Conservation (phyloP, 352 stramenopile genomes). For the Phytopythium ostracodes region DNA sequence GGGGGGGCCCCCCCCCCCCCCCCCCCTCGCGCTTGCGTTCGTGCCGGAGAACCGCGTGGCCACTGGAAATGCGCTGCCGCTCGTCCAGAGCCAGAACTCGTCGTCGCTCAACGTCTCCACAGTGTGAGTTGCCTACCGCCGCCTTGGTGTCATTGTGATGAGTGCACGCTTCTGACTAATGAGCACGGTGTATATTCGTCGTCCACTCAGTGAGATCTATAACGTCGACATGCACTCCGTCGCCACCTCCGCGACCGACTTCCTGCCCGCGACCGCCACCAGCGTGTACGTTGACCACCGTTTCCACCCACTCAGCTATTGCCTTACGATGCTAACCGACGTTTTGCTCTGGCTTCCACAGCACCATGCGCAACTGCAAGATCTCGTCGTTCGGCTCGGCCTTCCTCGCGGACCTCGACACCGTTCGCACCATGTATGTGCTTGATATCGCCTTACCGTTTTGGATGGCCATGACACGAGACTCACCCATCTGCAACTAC, state of each 20-base stretch:
- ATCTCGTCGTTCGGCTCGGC: conserved; percentile 23
- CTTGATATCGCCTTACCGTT: no score
- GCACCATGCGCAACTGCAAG: conserved; percentile 43
- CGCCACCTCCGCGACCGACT: conserved; percentile 16
- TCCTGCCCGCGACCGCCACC: conserved; percentile 29
- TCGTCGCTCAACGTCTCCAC: conserved; percentile 22
- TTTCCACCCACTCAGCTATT: neutral
- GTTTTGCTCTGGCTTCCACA: neutral
- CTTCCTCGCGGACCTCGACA: conserved; percentile 27
- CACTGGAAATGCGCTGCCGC: conserved; percentile 11
- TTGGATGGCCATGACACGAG: neutral
- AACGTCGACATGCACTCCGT: conserved; percentile 30
- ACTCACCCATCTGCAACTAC: neutral
- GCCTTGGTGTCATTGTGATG: neutral
- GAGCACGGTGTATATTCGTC: neutral
- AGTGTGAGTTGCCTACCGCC: conserved; percentile 12
- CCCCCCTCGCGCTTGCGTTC: conserved; percentile 19
- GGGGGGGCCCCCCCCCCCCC: no score
- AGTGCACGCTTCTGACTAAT: neutral
- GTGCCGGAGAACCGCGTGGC: conserved; percentile 22
- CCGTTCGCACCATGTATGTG: conserved; percentile 33
- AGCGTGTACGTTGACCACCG: conserved; percentile 13
- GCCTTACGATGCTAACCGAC: neutral
- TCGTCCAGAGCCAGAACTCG: conserved; percentile 21
- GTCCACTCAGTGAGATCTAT: conserved; percentile 11